Conservation (phyloP, 768 basidiomycete genomes). For the Hygrophorus pudorinus region DNA sequence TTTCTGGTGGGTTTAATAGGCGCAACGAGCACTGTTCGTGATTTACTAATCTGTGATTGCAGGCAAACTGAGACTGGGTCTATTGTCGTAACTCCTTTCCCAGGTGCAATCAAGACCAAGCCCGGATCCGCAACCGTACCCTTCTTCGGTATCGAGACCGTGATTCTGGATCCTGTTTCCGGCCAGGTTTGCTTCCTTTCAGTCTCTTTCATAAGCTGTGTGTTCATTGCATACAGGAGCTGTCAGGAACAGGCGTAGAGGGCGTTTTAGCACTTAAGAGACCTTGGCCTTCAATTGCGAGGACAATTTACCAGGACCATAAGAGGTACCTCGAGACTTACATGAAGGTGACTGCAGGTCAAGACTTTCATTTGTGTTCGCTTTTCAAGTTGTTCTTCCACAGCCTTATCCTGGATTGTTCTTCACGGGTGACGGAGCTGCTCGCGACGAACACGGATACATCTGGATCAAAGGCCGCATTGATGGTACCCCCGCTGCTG, state of each 20-base stretch:
- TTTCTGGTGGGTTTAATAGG: conserved; percentile 54
- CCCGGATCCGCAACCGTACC: conserved; percentile 96
- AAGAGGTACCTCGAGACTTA: conserved; percentile 56
- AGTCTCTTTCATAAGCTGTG: too few species aligned
- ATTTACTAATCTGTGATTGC: not conserved
- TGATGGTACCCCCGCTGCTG: conserved; percentile 45
- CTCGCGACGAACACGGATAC: conserved; percentile 90
- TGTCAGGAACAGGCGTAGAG: conserved; percentile 77
- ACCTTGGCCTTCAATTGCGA: conserved; percentile 94
- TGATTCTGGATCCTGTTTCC: conserved; percentile 74
- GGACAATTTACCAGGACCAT: conserved; percentile 89
- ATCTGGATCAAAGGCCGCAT: conserved; percentile 98
- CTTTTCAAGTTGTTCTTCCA: not conserved
- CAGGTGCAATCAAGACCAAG: conserved; percentile 92
- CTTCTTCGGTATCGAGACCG: conserved; percentile 91
- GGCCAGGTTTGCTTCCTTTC: conserved; percentile 40
- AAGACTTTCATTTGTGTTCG: not conserved
- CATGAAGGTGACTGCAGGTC: conserved; percentile 26
- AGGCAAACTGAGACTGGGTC: conserved; percentile 99
- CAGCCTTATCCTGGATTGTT: conserved; percentile 82
- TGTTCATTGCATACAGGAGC: conserved; percentile 26
- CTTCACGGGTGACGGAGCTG: conserved; percentile 97
- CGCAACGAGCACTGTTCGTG: not conserved
- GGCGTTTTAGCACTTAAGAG: conserved; percentile 79
- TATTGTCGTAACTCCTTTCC: conserved; percentile 91